Percentiles rank a stretch among this genome's conserved stretches.
These are phyloP conservation scores for Ziziphus jujuba DNA, from an alignment of 306 rosid species.

Conservation along the genomic window DNA sequence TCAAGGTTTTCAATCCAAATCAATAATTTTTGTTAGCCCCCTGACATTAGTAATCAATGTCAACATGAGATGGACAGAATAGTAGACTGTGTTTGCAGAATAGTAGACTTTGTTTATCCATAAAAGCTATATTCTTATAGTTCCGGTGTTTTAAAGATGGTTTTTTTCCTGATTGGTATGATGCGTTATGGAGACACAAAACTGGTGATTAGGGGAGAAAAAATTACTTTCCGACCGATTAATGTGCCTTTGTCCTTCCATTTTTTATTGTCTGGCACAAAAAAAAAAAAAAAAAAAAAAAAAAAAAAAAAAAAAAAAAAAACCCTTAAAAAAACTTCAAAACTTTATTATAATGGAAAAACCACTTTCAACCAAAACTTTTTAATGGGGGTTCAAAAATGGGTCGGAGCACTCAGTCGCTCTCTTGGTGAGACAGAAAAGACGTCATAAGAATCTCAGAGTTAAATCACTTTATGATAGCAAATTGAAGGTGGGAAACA, in stretches of 20 bases:
- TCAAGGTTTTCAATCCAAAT: not conserved
- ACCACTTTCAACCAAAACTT: constrained; percentile 30
- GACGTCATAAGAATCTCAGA: constrained; percentile 37
- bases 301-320: too few relatives aligned
- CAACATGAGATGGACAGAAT: constrained; percentile 7
- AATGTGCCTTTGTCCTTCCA: too few relatives aligned
- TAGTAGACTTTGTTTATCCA: constrained; percentile 9
- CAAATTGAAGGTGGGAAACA: constrained; percentile 67
- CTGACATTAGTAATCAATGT: not conserved
- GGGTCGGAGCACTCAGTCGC: constrained; percentile 48
- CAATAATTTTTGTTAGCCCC: not conserved
- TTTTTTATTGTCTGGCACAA: too few relatives aligned
- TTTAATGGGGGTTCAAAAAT: constrained; percentile 38
- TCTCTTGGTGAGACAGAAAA: constrained; percentile 42
- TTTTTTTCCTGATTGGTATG: too few relatives aligned
- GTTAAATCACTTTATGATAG: constrained; percentile 32
- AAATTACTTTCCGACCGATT: too few relatives aligned
- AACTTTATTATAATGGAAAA: constrained; percentile 33
- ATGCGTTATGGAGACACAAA: too few relatives aligned
- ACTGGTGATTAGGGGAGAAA: too few relatives aligned
- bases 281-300: too few relatives aligned
- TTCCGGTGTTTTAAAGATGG: too few relatives aligned
- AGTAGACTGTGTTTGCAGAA: constrained; percentile 4
- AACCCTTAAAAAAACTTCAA: too few relatives aligned
- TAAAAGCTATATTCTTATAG: not conserved